Conservation (phyloP, 306 rosid species). For the Dicorynia guianensis region DNA sequence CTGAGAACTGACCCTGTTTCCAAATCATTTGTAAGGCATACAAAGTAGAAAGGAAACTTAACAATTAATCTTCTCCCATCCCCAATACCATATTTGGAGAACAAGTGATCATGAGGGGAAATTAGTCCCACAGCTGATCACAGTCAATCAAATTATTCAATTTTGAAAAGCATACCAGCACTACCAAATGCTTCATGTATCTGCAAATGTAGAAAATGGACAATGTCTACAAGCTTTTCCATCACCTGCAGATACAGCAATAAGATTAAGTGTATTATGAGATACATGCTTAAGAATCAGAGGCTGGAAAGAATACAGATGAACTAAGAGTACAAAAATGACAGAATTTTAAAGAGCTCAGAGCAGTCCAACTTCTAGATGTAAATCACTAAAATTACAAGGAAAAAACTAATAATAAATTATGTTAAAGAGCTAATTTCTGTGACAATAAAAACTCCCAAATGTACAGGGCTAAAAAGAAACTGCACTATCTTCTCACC, state of each 20-base stretch:
- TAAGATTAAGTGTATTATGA: conserved; percentile 31
- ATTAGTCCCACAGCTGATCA: conserved; percentile 16
- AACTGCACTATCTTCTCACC: conserved; percentile 62
- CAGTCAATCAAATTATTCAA: conserved; percentile 35
- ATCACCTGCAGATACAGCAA: conserved; percentile 75
- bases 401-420: conserved; percentile 22
- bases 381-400: conserved; percentile 25
- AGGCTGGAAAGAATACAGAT: conserved; percentile 23
- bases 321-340: conserved; percentile 17
- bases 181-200: conserved; percentile 88
- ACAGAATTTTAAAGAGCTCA: conserved; percentile 29
- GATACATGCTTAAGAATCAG: conserved; percentile 24
- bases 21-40: not conserved
- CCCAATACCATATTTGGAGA: not conserved
- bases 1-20: not conserved
- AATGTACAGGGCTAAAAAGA: conserved; percentile 28
- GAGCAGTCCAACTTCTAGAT: conserved; percentile 20
- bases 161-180: conserved; percentile 74
- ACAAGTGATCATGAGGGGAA: conserved; percentile 26
- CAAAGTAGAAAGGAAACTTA: conserved; percentile 18
- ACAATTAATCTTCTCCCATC: not conserved
- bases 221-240: conserved; percentile 92
- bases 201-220: conserved; percentile 87
- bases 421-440: conserved; percentile 24
- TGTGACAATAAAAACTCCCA: not conserved